Conservation (phyloP, 108 stramenopile species). For the Heterococcus sp. region DNA sequence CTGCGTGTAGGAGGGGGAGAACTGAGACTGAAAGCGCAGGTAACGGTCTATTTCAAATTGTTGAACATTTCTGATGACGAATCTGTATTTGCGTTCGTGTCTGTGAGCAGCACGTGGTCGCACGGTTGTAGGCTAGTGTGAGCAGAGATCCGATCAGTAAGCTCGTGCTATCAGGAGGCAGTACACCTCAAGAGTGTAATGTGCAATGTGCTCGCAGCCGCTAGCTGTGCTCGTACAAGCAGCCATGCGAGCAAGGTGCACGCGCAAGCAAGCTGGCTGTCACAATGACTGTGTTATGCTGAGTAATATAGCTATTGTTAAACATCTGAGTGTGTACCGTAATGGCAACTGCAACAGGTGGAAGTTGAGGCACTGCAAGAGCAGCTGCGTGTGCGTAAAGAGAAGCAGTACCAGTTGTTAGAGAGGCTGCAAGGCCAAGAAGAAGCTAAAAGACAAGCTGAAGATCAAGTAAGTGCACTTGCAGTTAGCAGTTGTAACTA, state of each 20-base stretch:
- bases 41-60: neutral
- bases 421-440: constrained; percentile 80
- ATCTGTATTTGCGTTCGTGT: no score
- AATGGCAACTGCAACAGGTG: no score
- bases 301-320: no score
- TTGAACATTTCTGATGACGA: no score
- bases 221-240: constrained; percentile 68
- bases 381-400: constrained; percentile 78
- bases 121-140: neutral
- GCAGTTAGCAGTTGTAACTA: no score
- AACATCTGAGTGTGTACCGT: no score
- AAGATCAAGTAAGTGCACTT: constrained; percentile 66
- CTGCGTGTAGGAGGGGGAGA: constrained; percentile 67
- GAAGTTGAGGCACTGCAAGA: constrained; percentile 77
- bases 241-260: constrained; percentile 72
- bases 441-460: constrained; percentile 69
- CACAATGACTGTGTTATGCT: no score
- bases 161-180: neutral
- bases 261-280: no score
- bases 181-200: neutral
- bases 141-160: neutral
- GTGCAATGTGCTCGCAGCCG: neutral
- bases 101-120: neutral
- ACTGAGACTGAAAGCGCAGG: constrained; percentile 68
- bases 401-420: constrained; percentile 80